Base-by-base conservation (phyloP, 352 stramenopile genomes). In the Pythium coloratum region DNA sequence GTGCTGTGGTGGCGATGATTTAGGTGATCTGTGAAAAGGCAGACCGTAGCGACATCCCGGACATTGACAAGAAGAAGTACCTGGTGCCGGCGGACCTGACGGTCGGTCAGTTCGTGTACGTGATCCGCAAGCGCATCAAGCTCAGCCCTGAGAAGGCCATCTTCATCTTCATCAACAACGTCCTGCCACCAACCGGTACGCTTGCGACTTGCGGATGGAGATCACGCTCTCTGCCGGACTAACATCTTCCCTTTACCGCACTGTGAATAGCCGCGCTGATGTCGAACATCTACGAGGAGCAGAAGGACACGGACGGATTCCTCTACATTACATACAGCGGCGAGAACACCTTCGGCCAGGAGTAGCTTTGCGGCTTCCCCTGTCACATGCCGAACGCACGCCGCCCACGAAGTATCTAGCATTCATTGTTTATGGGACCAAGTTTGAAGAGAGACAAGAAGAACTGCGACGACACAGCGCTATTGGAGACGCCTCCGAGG, bases 11-110 rank as follows among this genome's bases (percentile, higher is more conserved):
- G 28, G 2, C 14, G 36, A 55, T 44, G 50, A 38, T 14, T 46
- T 55, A 94, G 87, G 83, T 95, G 50, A 97, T 97, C 74, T 96
- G 87, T 76, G 90, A 97, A 74, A 96, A 99, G 81, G 96, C 97
- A 20, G 94, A 99, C 73, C 92, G 96, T 64, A 98, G 93, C 49
- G 97, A 99, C 70, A 99, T 99, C 74, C 97, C 97, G 26, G 97
- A 99, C 73, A 99, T 99, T 89, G 97, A 99, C 82, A 99, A 99
- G 89, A 99, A 99, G 81, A 99, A 99, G 84, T 94, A 99, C 78
- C 80, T 99, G 53, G 97, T 99, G 55, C 97, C 97, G 7, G 89
- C 95, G 46, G 96, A 99, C 74, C 76, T 99, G 69, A 99, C 96
- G 50, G 96, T 99, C 8, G 97, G 98, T 6, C 97, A 99, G 82